A percentile compares a stretch with the other conserved stretches of the same genome.
phyloP scores from a whole-genome alignment of 805 yeast species.

The Sugiyamaella qingdaonensis region DNA sequence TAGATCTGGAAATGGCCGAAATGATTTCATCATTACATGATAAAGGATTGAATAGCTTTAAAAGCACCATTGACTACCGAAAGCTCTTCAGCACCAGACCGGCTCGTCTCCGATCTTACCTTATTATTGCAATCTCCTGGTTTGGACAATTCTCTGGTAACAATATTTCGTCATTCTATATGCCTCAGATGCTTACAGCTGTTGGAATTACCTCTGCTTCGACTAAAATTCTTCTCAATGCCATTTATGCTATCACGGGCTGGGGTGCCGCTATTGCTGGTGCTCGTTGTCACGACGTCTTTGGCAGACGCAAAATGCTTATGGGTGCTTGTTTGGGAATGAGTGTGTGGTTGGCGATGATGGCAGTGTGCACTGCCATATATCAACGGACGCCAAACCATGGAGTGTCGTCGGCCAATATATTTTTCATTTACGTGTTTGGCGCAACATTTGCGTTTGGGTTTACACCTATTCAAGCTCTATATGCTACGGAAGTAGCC shows the following conservation, averaged over 20 bases:
- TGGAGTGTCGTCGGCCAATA: slow-evolving; percentile 17
- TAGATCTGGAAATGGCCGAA: slow-evolving; percentile 15
- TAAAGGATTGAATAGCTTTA: slow-evolving; percentile 7
- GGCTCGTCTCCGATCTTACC: slow-evolving; percentile 11
- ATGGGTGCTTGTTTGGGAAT: slow-evolving; percentile 24
- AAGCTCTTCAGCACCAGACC: slow-evolving; percentile 13
- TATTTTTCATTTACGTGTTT: slow-evolving; percentile 17
- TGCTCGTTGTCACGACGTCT: slow-evolving; percentile 25
- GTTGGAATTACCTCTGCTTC: slow-evolving; percentile 11
- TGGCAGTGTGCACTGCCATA: slow-evolving; percentile 27
- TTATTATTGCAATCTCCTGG: slow-evolving; percentile 11
- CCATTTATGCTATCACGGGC: slow-evolving; percentile 6
- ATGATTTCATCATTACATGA: slow-evolving; percentile 9
- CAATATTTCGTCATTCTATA: slow-evolving; percentile 12
- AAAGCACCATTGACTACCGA: slow-evolving; percentile 9
- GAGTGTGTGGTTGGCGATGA: slow-evolving; percentile 24
- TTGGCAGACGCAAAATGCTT: slow-evolving; percentile 30
- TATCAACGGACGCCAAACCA: slow-evolving; percentile 17
- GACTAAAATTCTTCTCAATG: slow-evolving; percentile 4
- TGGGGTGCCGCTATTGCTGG: slow-evolving; percentile 15
- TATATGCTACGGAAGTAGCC: slow-evolving; percentile 29
- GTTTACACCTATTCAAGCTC: slow-evolving; percentile 35
- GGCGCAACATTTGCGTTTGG: slow-evolving; percentile 23
- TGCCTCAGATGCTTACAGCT: slow-evolving; percentile 11
- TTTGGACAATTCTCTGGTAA: slow-evolving; percentile 12